Evolutionary conservation across 2,329 filamentous ascomycete genomes (phyloP), one percentile per base, ranked within the genome.

Genomic region (Lasiodiplodia hormozganensis): DNA sequence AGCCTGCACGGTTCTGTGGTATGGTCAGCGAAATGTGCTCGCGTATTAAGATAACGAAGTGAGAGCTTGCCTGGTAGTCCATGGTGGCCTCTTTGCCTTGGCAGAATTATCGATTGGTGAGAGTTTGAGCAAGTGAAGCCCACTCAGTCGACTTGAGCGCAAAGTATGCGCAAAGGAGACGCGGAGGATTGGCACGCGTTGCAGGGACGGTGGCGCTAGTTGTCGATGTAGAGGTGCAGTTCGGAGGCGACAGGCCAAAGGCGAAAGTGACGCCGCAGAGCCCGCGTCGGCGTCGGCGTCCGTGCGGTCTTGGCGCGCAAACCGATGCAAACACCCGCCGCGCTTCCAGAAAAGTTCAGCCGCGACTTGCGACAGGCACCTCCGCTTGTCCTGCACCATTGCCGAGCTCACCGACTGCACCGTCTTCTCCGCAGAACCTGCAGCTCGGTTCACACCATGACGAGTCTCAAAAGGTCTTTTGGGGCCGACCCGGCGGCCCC

Each of bases 1-100:
- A 97, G 77, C 96, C 96, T 71, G 93, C 94, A 76, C 95, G 93
- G 81, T 98, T 97, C 85, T 97, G 23, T 18, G 52, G 10, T 11
- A 16, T 25, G 25, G 58, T 38, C 31, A 68, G 70, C 43, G 31
- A 47, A 47, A 3, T 75, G 67, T 47, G 23, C 12, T 54, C 47
- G 64, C 6, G 65, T 7, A 4, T 49, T 8, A 23, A 51, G 67
- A 4, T 2, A 2, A 2, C 31, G 6, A 31, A 10, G 8, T 36
- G 10, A 10, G 25, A 23, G 52, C 68, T 62, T 47, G 58, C 68
- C 68, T 69, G 68, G 56, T 69, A 69, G 47, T 69, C 68, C 68
- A 69, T 69, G 62, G 21, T 43, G 49, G 52, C n/a, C 7, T 56
- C 38, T 21, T 28, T 34, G 23, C 2, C 23, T n/a, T 16, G 25